Percentiles rank a stretch among this genome's conserved stretches.
Evolutionary conservation across 2,329 filamentous ascomycete genomes (phyloP).

Genomic region (Botrytis sinoallii): DNA sequence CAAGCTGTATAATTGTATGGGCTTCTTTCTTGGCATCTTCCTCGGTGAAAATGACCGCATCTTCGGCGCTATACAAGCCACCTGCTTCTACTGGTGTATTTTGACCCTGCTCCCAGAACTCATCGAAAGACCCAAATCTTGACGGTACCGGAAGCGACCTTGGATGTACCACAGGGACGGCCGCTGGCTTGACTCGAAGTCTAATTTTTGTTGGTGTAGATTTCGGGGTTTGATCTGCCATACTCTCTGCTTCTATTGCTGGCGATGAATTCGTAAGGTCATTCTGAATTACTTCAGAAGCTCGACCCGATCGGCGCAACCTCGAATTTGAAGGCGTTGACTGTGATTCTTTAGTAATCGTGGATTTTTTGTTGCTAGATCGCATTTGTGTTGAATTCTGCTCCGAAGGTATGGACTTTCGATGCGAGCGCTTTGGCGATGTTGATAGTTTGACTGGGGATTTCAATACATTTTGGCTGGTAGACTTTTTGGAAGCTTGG

Average conservation of each 20-base stretch:
- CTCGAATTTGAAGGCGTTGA: constrained; percentile 27
- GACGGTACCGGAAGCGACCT: constrained; percentile 52
- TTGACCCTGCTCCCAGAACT: constrained; percentile 53
- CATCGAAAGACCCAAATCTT: constrained; percentile 53
- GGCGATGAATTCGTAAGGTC: constrained; percentile 22
- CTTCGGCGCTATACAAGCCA: constrained; percentile 52
- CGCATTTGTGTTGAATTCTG: constrained; percentile 29
- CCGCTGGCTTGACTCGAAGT: constrained; percentile 46
- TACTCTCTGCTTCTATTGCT: constrained; percentile 24
- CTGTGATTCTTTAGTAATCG: constrained; percentile 26
- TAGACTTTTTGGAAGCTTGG: constrained; percentile 27
- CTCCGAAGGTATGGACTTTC: constrained; percentile 34
- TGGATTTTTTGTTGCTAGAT: constrained; percentile 27
- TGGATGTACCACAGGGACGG: constrained; percentile 58
- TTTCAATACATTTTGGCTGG: constrained; percentile 25
- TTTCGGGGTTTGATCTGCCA: constrained; percentile 29
- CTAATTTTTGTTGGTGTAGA: constrained; percentile 46
- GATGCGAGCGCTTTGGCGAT: constrained; percentile 34
- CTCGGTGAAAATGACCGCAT: constrained; percentile 55
- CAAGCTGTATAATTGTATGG: constrained; percentile 62
- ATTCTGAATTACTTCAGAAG: constrained; percentile 26
- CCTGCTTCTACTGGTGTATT: constrained; percentile 56
- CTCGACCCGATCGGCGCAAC: constrained; percentile 29
- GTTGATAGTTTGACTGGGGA: constrained; percentile 28
- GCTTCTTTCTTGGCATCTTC: constrained; percentile 68